A percentile compares a stretch with the other conserved stretches of the same genome.
Conservation (phyloP, 106 monocot genomes). For the Dactylorhiza incarnata region DNA sequence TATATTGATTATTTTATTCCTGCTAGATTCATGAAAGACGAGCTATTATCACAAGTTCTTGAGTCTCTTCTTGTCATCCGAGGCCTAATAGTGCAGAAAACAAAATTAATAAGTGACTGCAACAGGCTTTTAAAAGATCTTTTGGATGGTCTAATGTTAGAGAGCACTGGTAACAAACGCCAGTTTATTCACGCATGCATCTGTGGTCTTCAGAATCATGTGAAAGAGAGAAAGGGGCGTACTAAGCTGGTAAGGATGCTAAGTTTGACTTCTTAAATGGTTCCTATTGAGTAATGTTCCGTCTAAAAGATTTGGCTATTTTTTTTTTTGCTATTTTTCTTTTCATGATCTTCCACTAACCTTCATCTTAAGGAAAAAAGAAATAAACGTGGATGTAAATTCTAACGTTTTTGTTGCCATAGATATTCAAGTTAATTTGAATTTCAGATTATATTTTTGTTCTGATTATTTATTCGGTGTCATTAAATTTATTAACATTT, state of each 20-base stretch:
- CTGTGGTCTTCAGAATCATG: slow-evolving; percentile 80
- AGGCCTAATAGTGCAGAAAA: slow-evolving; percentile 97
- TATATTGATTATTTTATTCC: background rate
- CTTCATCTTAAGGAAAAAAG: background rate
- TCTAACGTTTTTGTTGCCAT: too few species aligned
- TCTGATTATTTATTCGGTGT: too few species aligned
- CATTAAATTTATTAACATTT: too few species aligned
- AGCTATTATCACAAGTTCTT: slow-evolving; percentile 75
- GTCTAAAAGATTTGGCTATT: background rate
- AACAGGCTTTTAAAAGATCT: slow-evolving; percentile 87
- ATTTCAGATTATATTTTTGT: too few species aligned
- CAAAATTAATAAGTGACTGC: slow-evolving; percentile 90
- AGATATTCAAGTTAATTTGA: too few species aligned
- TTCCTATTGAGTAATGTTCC: background rate
- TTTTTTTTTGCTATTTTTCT: background rate
- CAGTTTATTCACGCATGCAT: slow-evolving; percentile 97
- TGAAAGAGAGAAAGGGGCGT: slow-evolving; percentile 63
- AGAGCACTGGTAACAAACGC: slow-evolving; percentile 80
- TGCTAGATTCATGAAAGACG: slow-evolving; percentile 76
- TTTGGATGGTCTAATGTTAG: slow-evolving; percentile 81
- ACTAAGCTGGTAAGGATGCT: slow-evolving; percentile 60
- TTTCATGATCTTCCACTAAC: background rate
- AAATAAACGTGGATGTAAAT: too few species aligned
- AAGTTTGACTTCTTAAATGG: background rate
- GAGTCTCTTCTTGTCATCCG: slow-evolving; percentile 90